phyloP scores from a whole-genome alignment of 139 green algal species.

The Micractinium sp. region DNA sequence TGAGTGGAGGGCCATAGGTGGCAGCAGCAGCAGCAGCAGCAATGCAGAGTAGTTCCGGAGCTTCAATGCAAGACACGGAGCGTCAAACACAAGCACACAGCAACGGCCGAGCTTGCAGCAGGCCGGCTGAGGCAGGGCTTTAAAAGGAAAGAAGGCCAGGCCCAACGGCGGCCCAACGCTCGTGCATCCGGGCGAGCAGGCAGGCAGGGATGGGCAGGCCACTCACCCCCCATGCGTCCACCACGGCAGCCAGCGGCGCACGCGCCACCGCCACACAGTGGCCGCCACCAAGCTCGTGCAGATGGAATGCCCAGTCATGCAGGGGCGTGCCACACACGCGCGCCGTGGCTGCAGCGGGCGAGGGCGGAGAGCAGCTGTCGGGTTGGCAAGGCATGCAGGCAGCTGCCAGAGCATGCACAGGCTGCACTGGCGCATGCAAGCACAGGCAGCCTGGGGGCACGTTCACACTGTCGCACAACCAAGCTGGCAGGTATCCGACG shows the following conservation, averaged over 20 bases:
- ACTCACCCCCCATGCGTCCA: conserved; percentile 66
- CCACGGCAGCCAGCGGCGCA: conserved; percentile 54
- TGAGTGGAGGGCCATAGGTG: not conserved
- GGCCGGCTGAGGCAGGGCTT: no score
- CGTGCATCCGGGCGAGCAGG: not conserved
- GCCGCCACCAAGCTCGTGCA: conserved; percentile 59
- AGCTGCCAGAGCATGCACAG: not conserved
- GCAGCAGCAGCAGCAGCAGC: not conserved
- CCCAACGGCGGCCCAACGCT: not conserved
- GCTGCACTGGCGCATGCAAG: not conserved
- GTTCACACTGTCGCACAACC: no score
- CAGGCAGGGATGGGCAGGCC: not conserved
- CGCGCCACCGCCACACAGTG: conserved; percentile 74
- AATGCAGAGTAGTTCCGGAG: not conserved
- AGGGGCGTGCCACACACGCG: conserved; percentile 40
- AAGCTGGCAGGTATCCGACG: no score
- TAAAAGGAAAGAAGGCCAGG: not conserved
- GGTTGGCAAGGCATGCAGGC: no score
- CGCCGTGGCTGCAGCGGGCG: not conserved
- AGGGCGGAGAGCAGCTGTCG: not conserved
- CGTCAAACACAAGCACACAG: no score
- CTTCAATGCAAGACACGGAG: not conserved
- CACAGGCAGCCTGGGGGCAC: not conserved
- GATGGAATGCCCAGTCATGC: conserved; percentile 47
- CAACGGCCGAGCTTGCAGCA: no score